Percentiles rank a stretch among this genome's conserved stretches.
These are phyloP conservation scores for Malus orientalis DNA, from an alignment of 306 rosid species.

Conservation along the genomic window DNA sequence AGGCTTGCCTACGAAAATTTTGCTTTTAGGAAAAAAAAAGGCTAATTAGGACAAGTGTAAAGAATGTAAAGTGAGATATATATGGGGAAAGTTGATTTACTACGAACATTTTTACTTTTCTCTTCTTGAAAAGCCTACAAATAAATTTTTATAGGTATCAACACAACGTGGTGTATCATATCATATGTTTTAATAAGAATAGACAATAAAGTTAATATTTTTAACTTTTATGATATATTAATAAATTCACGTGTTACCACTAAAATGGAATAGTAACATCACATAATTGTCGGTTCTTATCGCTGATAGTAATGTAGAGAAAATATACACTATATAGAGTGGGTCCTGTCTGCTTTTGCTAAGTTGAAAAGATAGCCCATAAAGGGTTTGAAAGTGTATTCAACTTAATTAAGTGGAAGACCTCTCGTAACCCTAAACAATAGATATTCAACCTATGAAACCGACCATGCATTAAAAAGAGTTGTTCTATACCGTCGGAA, in stretches of 20 bases:
- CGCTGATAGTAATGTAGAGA: not conserved
- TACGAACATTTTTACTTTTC: not conserved
- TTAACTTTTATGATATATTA: no score
- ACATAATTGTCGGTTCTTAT: not conserved
- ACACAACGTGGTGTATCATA: no score
- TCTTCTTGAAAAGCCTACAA: not conserved
- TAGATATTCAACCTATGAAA: not conserved
- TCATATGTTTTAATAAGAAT: no score
- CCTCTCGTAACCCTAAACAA: not conserved
- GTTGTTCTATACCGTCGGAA: not conserved
- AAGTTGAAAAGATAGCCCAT: not conserved
- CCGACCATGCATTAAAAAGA: not conserved
- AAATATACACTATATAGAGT: not conserved
- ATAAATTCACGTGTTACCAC: no score
- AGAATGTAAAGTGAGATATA: not conserved
- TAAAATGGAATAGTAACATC: not conserved
- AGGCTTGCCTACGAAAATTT: no score
- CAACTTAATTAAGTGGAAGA: not conserved
- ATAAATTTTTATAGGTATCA: no score
- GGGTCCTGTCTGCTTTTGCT: not conserved
- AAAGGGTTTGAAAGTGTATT: not conserved
- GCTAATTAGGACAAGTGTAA: not conserved
- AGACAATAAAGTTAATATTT: no score
- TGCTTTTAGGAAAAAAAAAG: not conserved
- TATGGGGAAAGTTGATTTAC: not conserved